Evolutionary conservation across 2,329 filamentous ascomycete species (phyloP).

Genomic region (Cladophialophora chaetospira): DNA sequence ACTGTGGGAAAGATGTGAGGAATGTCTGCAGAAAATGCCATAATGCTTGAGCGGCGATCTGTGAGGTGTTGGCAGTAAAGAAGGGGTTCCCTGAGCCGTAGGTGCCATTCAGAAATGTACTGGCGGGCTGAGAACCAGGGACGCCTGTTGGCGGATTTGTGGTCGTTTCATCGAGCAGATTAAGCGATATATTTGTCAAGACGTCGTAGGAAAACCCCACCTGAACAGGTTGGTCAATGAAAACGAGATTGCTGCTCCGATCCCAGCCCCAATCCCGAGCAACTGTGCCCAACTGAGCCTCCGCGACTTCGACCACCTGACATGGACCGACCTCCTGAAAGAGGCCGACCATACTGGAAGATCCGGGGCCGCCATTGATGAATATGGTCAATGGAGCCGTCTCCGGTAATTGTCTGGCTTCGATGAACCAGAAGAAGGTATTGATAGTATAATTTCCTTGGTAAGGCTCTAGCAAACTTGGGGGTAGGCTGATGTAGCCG

Average conservation of each 20-base stretch:
- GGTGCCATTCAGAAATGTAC: constrained; percentile 60
- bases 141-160: constrained; percentile 36
- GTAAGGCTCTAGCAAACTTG: constrained; percentile 35
- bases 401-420: constrained; percentile 46
- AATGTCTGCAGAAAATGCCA: constrained; percentile 63
- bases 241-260: constrained; percentile 47
- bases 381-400: constrained; percentile 54
- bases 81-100: constrained; percentile 50
- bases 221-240: constrained; percentile 50
- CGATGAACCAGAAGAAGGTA: constrained; percentile 48
- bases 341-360: constrained; percentile 55
- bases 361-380: constrained; percentile 57
- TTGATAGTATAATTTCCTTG: constrained; percentile 40
- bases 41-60: constrained; percentile 51
- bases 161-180: constrained; percentile 40
- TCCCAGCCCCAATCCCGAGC: constrained; percentile 55
- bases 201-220: constrained; percentile 55
- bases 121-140: constrained; percentile 34
- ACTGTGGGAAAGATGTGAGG: constrained; percentile 60
- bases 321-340: constrained; percentile 54
- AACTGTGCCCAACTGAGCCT: constrained; percentile 47
- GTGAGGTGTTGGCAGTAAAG: constrained; percentile 39
- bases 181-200: constrained; percentile 45
- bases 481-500: constrained; percentile 66
- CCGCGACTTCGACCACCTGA: constrained; percentile 42